Percentiles rank a stretch among this genome's conserved stretches.
phyloP scores from a whole-genome alignment of 2,329 filamentous ascomycete species.

The Fusarium sp. region DNA sequence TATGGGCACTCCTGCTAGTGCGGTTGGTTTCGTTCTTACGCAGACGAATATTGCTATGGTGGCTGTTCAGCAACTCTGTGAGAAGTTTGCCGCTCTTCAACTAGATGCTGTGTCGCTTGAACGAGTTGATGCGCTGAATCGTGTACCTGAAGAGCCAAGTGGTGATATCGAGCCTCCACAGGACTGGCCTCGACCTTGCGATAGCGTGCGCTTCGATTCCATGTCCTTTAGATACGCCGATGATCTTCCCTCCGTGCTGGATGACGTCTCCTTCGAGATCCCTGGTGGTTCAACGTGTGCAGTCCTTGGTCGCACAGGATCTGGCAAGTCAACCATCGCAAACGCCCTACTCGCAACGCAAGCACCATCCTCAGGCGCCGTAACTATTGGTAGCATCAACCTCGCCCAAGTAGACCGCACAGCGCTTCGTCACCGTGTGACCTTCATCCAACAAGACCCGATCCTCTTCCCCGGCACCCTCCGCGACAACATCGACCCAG shows the following conservation, averaged over 20 bases:
- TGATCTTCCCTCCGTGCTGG: slow-evolving; percentile 78
- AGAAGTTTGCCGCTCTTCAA: slow-evolving; percentile 84
- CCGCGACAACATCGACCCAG: slow-evolving; percentile 75
- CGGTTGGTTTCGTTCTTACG: slow-evolving; percentile 85
- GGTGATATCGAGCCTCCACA: slow-evolving; percentile 77
- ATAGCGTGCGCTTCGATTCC: slow-evolving; percentile 79
- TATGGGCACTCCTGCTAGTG: slow-evolving; percentile 78
- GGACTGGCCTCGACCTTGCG: slow-evolving; percentile 78
- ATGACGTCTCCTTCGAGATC: slow-evolving; percentile 76
- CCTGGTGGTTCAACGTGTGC: slow-evolving; percentile 71
- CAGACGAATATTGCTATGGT: slow-evolving; percentile 53
- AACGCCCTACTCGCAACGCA: slow-evolving; percentile 69
- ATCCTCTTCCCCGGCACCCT: slow-evolving; percentile 69
- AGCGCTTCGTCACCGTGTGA: slow-evolving; percentile 66
- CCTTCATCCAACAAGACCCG: slow-evolving; percentile 73
- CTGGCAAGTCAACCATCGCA: slow-evolving; percentile 83
- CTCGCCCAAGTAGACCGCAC: slow-evolving; percentile 66
- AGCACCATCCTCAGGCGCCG: slow-evolving; percentile 60
- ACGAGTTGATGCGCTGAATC: slow-evolving; percentile 82
- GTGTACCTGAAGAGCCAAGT: slow-evolving; percentile 78
- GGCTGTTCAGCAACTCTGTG: slow-evolving; percentile 69
- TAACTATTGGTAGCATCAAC: slow-evolving; percentile 65
- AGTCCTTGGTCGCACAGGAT: slow-evolving; percentile 85
- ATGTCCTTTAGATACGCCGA: slow-evolving; percentile 85
- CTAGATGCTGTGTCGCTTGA: slow-evolving; percentile 95